Percentiles rank a stretch among this genome's conserved stretches.
Conservation (phyloP, 139 green algal genomes). For the Tetradesmus obliquus region DNA sequence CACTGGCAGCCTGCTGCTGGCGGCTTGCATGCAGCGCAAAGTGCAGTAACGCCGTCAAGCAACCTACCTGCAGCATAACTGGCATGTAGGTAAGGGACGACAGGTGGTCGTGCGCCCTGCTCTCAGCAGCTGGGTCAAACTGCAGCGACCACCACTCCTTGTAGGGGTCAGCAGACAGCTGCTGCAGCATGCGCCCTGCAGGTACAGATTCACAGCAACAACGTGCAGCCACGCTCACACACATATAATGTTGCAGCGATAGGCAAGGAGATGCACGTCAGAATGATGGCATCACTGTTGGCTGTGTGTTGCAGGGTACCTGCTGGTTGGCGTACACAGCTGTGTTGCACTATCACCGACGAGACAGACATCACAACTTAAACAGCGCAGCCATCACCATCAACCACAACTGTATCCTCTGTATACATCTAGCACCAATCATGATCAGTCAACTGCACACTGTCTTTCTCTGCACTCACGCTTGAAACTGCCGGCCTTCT, state of each 20-base stretch:
- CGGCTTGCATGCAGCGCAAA: background rate
- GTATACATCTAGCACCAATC: too few relatives aligned
- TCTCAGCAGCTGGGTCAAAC: slow-evolving; percentile 49
- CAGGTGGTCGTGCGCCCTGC: slow-evolving; percentile 43
- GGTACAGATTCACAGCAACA: too few relatives aligned
- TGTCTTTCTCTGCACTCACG: too few relatives aligned
- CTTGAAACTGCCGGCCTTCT: too few relatives aligned
- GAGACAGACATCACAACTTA: too few relatives aligned
- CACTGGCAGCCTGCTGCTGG: background rate
- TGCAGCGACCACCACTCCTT: slow-evolving; percentile 60
- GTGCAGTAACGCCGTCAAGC: background rate
- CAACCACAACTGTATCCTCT: too few relatives aligned
- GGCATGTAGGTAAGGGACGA: slow-evolving; percentile 55
- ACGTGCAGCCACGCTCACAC: background rate
- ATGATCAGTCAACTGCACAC: too few relatives aligned
- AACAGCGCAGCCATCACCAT: too few relatives aligned
- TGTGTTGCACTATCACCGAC: too few relatives aligned
- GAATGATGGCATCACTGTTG: background rate
- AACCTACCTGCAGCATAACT: slow-evolving; percentile 51
- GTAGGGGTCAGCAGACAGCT: slow-evolving; percentile 31
- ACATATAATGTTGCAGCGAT: background rate
- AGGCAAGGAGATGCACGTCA: background rate
- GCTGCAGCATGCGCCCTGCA: background rate
- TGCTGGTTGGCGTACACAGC: too few relatives aligned
- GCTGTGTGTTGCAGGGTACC: background rate